phyloP scores from a whole-genome alignment of 176 grass and related monocot genomes.

The Juncus effusus region DNA sequence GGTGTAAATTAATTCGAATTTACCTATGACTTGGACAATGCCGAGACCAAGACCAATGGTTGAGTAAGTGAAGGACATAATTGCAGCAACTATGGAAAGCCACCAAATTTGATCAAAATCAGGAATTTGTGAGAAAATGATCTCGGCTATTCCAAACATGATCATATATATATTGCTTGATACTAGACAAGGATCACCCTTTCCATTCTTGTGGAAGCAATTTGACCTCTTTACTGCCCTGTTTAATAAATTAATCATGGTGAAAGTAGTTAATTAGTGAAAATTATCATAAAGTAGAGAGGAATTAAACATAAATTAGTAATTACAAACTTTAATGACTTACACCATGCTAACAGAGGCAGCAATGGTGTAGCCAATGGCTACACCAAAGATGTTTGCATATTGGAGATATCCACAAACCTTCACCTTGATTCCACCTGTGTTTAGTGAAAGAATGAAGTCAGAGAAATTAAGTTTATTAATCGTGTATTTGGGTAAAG shows the following conservation, averaged over 20 bases:
- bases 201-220: slow-evolving; percentile 72
- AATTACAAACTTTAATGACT: slow-evolving; percentile 20
- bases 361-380: slow-evolving; percentile 98
- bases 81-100: slow-evolving; percentile 80
- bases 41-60: slow-evolving; percentile 70
- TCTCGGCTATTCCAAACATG: slow-evolving; percentile 73
- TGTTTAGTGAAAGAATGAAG: not conserved
- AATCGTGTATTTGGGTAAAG: not conserved
- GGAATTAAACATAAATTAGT: not conserved
- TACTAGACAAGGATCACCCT: slow-evolving; percentile 59
- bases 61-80: slow-evolving; percentile 99
- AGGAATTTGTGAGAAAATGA: slow-evolving; percentile 92
- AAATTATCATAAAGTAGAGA: not conserved
- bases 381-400: slow-evolving; percentile 89
- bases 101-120: slow-evolving; percentile 95
- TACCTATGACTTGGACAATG: slow-evolving; percentile 70
- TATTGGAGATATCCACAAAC: slow-evolving; percentile 87
- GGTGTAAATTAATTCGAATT: not conserved
- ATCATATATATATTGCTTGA: slow-evolving; percentile 92
- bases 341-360: slow-evolving; percentile 98
- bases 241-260: slow-evolving; percentile 17
- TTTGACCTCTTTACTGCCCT: slow-evolving; percentile 79
- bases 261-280: not conserved
- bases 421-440: slow-evolving; percentile 91
- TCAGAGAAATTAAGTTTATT: not conserved